Base-by-base conservation (phyloP, 1,139 yeast species). In the Candida mesenterica region DNA sequence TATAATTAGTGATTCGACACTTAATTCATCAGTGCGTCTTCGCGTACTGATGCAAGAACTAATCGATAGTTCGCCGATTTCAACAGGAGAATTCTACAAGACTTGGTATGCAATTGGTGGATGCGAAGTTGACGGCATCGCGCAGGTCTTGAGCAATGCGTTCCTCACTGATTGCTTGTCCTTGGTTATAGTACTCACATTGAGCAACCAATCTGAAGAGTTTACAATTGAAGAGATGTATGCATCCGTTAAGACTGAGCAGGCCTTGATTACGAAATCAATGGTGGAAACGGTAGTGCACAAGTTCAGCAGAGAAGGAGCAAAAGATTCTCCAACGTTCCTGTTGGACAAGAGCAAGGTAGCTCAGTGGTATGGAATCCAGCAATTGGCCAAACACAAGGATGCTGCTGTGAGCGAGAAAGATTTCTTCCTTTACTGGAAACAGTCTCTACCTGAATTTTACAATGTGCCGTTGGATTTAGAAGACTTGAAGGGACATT, bases 351-450 rank as follows among this genome's bases (percentile, higher is more conserved):
- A 64, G 41, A 46, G 46, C 2, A 57, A 53, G 26, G 65, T 81
- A 2, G 68, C 82, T 1, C 53, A 54, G 34, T 82, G 87, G 82
- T 76, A 72, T 50, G 94, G 90, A 2, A 55, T 75, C 3, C 65
- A 70, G 37, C 65, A 80, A 0, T 61, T 86, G 23, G 33, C 62
- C 52, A 44, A 59, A 49, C 40, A 60, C 51, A 45, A 70, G 63
- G 10, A 41, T 24, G 43, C 37, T 19, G 46, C 63, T 7, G 46
- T 61, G 14, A 47, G 56, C n/a, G 49, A 53, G 2, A 70, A 70
- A 32, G 85, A 77, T 42, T 77, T 81, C 46, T 59, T 77, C 33
- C 68, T 77, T 37, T 67, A 65, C 37, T 82, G 95, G 87, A 78
- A 79, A 47, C 64, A 79, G 1, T 63, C 72, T 5, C 65, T 86